Evolutionary conservation across 441 rosid genomes (phyloP).

Genomic region (Arabidopsis hybrid): DNA sequence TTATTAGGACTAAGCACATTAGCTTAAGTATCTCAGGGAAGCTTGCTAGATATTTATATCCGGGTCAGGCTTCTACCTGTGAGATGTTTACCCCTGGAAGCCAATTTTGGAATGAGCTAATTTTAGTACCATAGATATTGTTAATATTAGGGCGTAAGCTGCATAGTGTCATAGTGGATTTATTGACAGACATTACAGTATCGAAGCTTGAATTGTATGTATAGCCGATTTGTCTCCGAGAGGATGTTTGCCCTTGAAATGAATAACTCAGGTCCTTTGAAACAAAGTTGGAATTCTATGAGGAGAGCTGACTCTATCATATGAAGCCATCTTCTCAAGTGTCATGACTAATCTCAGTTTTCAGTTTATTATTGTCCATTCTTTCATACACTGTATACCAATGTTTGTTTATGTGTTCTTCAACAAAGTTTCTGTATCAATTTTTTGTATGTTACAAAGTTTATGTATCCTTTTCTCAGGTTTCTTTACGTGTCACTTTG

Average conservation of each 20-base stretch:
- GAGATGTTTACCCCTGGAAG: constrained; percentile 18
- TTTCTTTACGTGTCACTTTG: constrained; percentile 1
- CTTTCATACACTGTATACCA: constrained; percentile 6
- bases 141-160: background rate
- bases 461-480: background rate
- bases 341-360: background rate
- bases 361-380: constrained; percentile 28
- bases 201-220: constrained; percentile 14
- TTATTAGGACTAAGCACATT: constrained; percentile 5
- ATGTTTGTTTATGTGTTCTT: constrained; percentile 26
- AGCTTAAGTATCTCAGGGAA: constrained; percentile 9
- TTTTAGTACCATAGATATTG: background rate
- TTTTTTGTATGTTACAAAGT: constrained; percentile 18
- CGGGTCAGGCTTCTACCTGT: background rate
- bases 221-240: background rate
- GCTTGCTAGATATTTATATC: constrained; percentile 19
- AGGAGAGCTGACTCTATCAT: no score
- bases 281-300: constrained; percentile 7
- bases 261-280: background rate
- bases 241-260: constrained; percentile 8
- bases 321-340: constrained; percentile 23
- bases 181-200: constrained; percentile 7
- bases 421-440: constrained; percentile 1
- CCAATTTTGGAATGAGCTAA: background rate
- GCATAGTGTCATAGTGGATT: background rate